phyloP scores from a whole-genome alignment of 78 protist genomes.

The Planoprotostelium fungivorum region DNA sequence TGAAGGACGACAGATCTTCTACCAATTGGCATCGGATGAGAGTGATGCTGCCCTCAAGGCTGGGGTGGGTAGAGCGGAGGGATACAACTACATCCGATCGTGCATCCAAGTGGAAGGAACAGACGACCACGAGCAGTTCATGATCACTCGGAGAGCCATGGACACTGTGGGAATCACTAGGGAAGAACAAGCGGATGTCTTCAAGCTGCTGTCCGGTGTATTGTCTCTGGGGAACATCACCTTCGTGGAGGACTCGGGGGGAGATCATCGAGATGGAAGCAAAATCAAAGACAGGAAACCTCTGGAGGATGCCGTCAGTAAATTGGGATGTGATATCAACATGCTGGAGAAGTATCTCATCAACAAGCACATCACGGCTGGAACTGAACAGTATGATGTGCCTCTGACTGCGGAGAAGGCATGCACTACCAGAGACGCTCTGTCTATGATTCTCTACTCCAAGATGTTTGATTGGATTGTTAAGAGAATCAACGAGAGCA shows the following conservation, averaged over 20 bases:
- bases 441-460: slow-evolving; percentile 31
- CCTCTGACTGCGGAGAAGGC: slow-evolving; percentile 48
- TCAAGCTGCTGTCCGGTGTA: slow-evolving; percentile 40
- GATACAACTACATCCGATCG: background rate
- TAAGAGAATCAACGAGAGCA: slow-evolving; percentile 24
- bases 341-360: slow-evolving; percentile 5
- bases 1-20: background rate
- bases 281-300: slow-evolving; percentile 14
- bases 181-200: slow-evolving; percentile 40
- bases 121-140: slow-evolving; percentile 36
- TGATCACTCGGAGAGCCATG: slow-evolving; percentile 50
- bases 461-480: slow-evolving; percentile 72
- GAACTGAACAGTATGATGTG: background rate
- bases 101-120: slow-evolving; percentile 53
- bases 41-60: background rate
- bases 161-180: slow-evolving; percentile 41
- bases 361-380: background rate
- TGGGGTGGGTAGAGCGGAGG: background rate
- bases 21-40: background rate
- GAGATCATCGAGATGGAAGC: slow-evolving; percentile 7
- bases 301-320: slow-evolving; percentile 11
- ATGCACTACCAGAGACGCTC: slow-evolving; percentile 46
- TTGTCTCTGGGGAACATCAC: slow-evolving; percentile 68
- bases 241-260: slow-evolving; percentile 19
- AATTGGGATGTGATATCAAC: slow-evolving; percentile 21